Evolutionary conservation across 169 alveolate species (phyloP), one percentile per base, ranked within the genome.

Genomic region (Cryptosporidium sp.): DNA sequence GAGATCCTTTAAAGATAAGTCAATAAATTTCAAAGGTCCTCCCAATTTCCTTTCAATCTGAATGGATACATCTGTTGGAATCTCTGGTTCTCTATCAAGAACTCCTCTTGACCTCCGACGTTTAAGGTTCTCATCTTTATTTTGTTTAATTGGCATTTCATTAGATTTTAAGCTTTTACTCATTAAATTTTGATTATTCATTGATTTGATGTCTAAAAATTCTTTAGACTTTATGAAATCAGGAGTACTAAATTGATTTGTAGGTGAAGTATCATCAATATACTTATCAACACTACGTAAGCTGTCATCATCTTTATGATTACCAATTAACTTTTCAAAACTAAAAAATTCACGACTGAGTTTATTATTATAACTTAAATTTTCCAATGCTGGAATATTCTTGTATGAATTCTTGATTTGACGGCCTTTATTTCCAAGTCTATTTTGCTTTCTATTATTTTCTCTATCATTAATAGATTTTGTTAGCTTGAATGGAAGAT

Each of bases 51-150:
- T 70, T 70, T 70, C 85, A 26, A 70, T 29, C 31, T 70, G 68
- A 21, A 48, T 6, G 7, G 85, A 39, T 5, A 70, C 69, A 45
- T 70, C 85, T 7, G 68, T 45, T 16, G 85, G 85, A 10, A 48
- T 44, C 18, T 44, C 58, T 45, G 85, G 68, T 8, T 70, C 68
- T 26, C 45, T 48, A 2, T 42, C 62, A 14, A 70, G 67, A 23
- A 33, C 65, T 23, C 85, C 85, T 70, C 26, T 70, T 35, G 85
- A 70, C 69, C 85, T 70, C 37, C 45, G 23, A 21, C 14, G 26
- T 3, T n/a, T 45, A 26, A 10, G 9, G 16, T 26, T n/a, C 12
- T 56, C 37, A 26, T 26, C 35, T 26, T 23, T 51, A 42, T 12
- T 45, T 26, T 7, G n/a, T 29, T 70, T 51, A 9, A 8, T 45